phyloP scores from a whole-genome alignment of 169 alveolate genomes.

The Plasmodium gallinaceum region DNA sequence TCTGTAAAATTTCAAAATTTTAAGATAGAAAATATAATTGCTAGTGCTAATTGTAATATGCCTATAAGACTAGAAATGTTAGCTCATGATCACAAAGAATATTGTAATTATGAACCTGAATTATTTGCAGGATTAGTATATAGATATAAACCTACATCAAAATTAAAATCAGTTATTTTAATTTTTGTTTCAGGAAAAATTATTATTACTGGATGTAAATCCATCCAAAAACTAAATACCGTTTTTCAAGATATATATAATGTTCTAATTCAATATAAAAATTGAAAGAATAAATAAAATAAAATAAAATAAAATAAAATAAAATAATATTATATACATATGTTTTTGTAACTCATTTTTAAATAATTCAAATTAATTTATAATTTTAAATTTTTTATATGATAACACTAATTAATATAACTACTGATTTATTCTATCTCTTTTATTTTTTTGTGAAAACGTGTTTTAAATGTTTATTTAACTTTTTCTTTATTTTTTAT shows the following conservation, averaged over 20 bases:
- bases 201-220: constrained; percentile 98
- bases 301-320: neutral
- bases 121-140: constrained; percentile 95
- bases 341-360: too few species aligned
- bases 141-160: constrained; percentile 79
- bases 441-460: too few species aligned
- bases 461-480: too few species aligned
- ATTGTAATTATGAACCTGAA: constrained; percentile 98
- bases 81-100: constrained; percentile 92
- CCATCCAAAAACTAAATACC: constrained; percentile 90
- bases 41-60: constrained; percentile 96
- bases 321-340: neutral
- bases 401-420: too few species aligned
- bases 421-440: too few species aligned
- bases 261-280: constrained; percentile 90
- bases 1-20: constrained; percentile 91
- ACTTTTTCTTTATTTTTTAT: too few species aligned
- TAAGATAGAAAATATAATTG: constrained; percentile 98
- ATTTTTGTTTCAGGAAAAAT: constrained; percentile 99
- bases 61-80: constrained; percentile 97
- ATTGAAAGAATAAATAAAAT: constrained; percentile 51
- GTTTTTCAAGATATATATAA: constrained; percentile 94
- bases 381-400: too few species aligned
- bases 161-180: constrained; percentile 94
- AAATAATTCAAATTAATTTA: too few species aligned